phyloP scores from a whole-genome alignment of 108 stramenopile genomes.

The Pseudonitzschia multiseries region DNA sequence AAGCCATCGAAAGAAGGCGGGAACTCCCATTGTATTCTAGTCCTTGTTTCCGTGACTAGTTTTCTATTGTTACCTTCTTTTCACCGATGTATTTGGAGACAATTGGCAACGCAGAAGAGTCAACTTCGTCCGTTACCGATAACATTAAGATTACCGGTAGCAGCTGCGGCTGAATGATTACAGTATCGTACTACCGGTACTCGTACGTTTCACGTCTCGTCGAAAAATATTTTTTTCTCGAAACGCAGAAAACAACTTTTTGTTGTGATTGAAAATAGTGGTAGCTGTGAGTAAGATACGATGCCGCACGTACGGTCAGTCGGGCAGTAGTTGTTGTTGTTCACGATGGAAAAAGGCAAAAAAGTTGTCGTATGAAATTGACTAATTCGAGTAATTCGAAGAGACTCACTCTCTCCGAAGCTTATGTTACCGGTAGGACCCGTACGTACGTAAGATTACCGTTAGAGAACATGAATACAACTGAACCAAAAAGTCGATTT shows the following conservation, averaged over 20 bases:
- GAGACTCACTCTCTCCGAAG: no score
- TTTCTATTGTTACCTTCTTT: neutral
- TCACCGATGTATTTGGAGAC: neutral
- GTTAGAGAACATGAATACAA: no score
- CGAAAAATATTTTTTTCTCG: neutral
- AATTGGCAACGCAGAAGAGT: neutral
- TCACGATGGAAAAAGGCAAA: neutral
- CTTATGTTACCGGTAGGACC: no score
- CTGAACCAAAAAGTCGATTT: no score
- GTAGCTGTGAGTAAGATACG: neutral
- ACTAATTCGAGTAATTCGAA: no score
- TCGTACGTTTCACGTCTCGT: no score
- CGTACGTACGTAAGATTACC: no score
- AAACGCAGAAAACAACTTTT: neutral
- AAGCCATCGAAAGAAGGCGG: slow-evolving; percentile 99
- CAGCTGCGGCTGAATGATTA: no score
- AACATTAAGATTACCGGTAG: no score
- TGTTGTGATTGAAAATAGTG: neutral
- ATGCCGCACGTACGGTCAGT: neutral
- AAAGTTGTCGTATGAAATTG: no score
- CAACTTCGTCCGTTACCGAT: no score
- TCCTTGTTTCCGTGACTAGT: neutral
- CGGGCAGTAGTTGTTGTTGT: neutral
- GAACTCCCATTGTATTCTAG: slow-evolving; percentile 83
- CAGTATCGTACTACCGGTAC: no score